A percentile compares a stretch with the other conserved stretches of the same genome.
Conservation (phyloP, 2,329 filamentous ascomycete genomes). For the Ceratocystis papillata region DNA sequence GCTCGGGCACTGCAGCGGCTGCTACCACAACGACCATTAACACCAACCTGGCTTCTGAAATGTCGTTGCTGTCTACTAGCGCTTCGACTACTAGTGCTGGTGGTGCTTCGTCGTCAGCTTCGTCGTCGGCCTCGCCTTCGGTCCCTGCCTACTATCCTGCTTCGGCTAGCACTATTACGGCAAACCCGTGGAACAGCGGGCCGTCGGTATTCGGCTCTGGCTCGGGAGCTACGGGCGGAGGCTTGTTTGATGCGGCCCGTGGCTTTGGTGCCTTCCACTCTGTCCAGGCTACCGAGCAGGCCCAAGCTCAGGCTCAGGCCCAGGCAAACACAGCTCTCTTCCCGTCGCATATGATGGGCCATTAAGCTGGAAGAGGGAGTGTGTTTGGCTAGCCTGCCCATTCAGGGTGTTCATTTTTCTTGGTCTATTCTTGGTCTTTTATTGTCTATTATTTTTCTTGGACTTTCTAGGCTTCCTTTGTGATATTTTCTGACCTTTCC, state of each 20-base stretch:
- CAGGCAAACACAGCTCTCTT: constrained; percentile 19
- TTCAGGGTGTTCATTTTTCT: neutral
- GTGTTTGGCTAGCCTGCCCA: neutral
- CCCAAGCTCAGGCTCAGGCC: neutral
- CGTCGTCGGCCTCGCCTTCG: constrained; percentile 13
- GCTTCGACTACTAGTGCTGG: constrained; percentile 11
- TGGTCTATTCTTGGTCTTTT: neutral
- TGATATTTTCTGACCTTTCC: too few relatives aligned
- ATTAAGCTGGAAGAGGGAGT: constrained; percentile 25
- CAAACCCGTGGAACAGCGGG: constrained; percentile 22
- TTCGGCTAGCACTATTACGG: constrained; percentile 15
- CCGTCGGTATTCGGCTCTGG: neutral
- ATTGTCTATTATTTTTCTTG: neutral
- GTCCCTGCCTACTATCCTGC: constrained; percentile 21
- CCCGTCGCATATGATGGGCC: constrained; percentile 32
- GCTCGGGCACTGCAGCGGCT: neutral
- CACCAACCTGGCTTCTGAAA: constrained; percentile 24
- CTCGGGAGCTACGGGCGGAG: constrained; percentile 1
- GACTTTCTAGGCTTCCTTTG: neutral
- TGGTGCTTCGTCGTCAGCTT: constrained; percentile 1
- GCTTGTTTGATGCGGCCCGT: neutral
- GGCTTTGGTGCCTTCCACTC: constrained; percentile 10
- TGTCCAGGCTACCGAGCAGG: neutral
- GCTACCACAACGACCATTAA: constrained; percentile 25
- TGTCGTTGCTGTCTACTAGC: constrained; percentile 27